These are phyloP conservation scores for Talaromyces wortmannii DNA, from an alignment of 495 filamentous ascomycete genomes.

Conservation along the genomic window DNA sequence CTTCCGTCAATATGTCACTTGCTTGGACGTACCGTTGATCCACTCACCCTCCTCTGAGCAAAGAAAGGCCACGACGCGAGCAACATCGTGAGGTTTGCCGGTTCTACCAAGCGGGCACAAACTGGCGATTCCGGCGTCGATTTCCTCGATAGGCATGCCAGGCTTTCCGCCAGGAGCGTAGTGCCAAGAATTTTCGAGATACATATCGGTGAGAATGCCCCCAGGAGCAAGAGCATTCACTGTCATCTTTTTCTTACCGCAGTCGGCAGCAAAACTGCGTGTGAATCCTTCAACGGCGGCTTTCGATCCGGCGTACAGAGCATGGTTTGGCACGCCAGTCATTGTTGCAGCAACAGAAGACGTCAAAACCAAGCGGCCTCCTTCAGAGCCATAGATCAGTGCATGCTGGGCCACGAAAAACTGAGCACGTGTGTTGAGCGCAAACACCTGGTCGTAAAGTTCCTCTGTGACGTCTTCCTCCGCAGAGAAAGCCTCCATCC, in stretches of 20 bases:
- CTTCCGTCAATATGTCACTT: too few relatives aligned
- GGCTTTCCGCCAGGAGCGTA: conserved; percentile 42
- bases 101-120: conserved; percentile 54
- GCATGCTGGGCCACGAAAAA: conserved; percentile 80
- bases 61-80: conserved; percentile 55
- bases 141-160: background rate
- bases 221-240: conserved; percentile 72
- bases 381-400: conserved; percentile 50
- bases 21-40: conserved; percentile 32
- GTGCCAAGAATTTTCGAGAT: conserved; percentile 55
- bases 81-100: conserved; percentile 55
- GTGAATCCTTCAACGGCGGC: conserved; percentile 71
- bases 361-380: conserved; percentile 58
- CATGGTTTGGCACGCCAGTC: conserved; percentile 58
- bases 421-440: conserved; percentile 68
- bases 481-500: conserved; percentile 36
- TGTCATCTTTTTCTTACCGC: conserved; percentile 63
- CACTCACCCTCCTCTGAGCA: conserved; percentile 56
- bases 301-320: conserved; percentile 70
- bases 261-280: conserved; percentile 66
- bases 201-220: conserved; percentile 77
- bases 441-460: conserved; percentile 70
- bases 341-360: conserved; percentile 46
- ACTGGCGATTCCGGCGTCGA: conserved; percentile 16
- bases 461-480: conserved; percentile 65